Evolutionary conservation across 2,329 filamentous ascomycete genomes (phyloP), one percentile per base, ranked within the genome.

Genomic region (Fusarium luffae): DNA sequence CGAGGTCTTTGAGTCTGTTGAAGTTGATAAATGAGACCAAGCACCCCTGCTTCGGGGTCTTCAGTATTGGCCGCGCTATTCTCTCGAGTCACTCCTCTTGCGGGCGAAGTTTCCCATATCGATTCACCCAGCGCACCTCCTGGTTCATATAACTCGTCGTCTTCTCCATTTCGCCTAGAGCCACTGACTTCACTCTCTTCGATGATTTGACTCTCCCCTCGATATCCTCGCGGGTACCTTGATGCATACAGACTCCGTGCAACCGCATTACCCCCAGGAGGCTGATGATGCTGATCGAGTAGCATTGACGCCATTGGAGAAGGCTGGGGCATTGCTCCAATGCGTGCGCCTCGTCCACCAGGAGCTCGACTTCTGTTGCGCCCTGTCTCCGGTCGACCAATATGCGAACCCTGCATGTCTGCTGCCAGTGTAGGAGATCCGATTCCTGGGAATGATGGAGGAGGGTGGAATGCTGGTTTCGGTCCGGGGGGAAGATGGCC

Each of bases 221-320:
- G 84, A 71, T 84, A 84, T 54, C 76, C 79, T 61, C 81, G 81
- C 71, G 83, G 73, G 68, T 81, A 79, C 23, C 85, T 84, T 16
- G 79, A 78, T 54, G 82, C 79, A 63, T 87, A 81, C n/a, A 81
- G 74, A 52, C 84, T 86, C 41, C 84, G 82, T 19, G 74, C 79
- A 3, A 81, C 80, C 37, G 82, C 77, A 7, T 81, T 81, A 12
- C 85, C 83, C 3, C 82, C 81, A 2, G 84, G 82, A 8, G 91
- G 92, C 65, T 94, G 91, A 66, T 94, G 90, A 75, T 92, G 91
- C 4, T 91, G 89, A 78, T 94, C 92, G 4, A 94, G 83, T 3
- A 94, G 83, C 69, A 92, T 87, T 2, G 91, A 93, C 19, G 89
- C 88, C 85, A 92, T 90, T 7, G 91, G 90, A 12, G 89, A 92